Evolutionary conservation across 306 rosid genomes (phyloP), one percentile per base, ranked within the genome.

Genomic region (Casuarina cunninghamiana): DNA sequence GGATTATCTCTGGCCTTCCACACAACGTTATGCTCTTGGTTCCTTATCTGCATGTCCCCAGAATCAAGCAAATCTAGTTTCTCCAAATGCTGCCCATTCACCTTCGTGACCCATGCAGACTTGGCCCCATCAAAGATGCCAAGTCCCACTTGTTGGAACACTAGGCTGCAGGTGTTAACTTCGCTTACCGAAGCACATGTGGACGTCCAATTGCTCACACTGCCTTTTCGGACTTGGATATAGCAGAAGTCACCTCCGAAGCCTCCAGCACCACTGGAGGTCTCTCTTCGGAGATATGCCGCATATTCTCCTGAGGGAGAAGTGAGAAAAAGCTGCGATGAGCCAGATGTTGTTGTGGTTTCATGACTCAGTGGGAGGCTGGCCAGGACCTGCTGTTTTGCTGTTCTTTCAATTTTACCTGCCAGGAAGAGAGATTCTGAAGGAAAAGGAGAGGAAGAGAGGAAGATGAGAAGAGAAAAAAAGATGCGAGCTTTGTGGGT

Each of bases 381-480:
- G 44, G 43, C 43, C 17, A 11, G 17, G 68, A 21, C 39, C 21
- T 2, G 16, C 21, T n/a, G 5, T 19, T 58, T 21, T 21, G 37
- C 21, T 11, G 12, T 58, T 58, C 65, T 58, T 3, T 7, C 13
- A 21, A 58, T n/a, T 58, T 35, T 58, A 19, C 38, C 67, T 6
- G 43, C 67, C 5, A 37, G 44, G 43, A 19, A 3, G 3, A 62
- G 41, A 62, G 69, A 62, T 35, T 35, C 43, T 11, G 69, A 62
- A 62, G 69, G 69, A 62, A 62, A 62, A 5, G 2, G 10, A 62
- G 69, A 62, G 69, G 69, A 62, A 12, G 7, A 62, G 69, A 62
- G 69, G 69, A 35, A 62, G 43, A 62, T 37, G n/a, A 62, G 44
- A 62, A 62, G 19, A 26, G 15, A 10, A 38, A 57, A 57, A 62